phyloP scores from a whole-genome alignment of 129 eudicot genomes.

The Centrapalus pauciflorus region DNA sequence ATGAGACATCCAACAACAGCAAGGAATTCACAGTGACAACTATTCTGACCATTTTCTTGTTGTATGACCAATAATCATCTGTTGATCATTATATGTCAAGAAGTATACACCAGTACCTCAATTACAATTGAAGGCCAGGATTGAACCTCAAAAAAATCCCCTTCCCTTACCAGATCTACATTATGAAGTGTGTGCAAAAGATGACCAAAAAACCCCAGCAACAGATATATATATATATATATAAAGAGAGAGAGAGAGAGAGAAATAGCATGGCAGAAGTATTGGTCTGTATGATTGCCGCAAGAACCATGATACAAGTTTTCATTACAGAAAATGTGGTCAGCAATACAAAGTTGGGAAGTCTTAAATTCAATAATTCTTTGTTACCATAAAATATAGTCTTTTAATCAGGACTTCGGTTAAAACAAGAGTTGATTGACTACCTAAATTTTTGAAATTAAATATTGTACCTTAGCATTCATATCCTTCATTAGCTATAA shows the following conservation, averaged over 20 bases:
- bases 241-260: neutral
- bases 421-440: neutral
- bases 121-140: neutral
- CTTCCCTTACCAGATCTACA: neutral
- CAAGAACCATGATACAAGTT: neutral
- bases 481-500: neutral
- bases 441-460: neutral
- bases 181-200: neutral
- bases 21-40: neutral
- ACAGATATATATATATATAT: too few relatives aligned
- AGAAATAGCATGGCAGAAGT: neutral
- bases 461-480: neutral
- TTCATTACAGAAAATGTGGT: neutral
- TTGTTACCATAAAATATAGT: neutral
- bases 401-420: neutral
- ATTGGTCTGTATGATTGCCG: neutral
- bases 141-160: neutral
- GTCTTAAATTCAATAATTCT: neutral
- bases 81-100: neutral
- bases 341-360: neutral
- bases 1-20: neutral
- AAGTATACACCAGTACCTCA: neutral
- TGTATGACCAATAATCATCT: neutral
- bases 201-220: neutral
- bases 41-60: slow-evolving; percentile 3